Conservation (phyloP, 2,329 filamentous ascomycete genomes). For the Talaromyces islandicus region DNA sequence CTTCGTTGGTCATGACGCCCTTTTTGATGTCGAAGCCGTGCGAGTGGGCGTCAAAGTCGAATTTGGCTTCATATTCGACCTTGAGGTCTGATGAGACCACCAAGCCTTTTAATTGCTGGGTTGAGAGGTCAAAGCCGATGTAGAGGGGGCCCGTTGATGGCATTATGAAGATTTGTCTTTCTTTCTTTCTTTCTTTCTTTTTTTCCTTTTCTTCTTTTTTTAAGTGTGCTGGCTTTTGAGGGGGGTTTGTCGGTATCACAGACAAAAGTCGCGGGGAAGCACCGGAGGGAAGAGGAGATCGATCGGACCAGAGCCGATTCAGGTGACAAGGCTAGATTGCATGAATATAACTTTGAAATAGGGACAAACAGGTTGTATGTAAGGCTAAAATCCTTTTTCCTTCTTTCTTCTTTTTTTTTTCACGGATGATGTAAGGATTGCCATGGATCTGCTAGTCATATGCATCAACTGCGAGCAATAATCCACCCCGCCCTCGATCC, state of each 20-base stretch:
- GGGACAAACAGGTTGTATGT: not conserved
- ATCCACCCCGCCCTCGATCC: not conserved
- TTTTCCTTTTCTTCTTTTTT: not conserved
- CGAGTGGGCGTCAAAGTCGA: slow-evolving; percentile 89
- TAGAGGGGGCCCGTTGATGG: slow-evolving; percentile 56
- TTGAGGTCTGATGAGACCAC: slow-evolving; percentile 78
- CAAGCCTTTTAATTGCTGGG: slow-evolving; percentile 92
- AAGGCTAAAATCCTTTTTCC: too few relatives aligned
- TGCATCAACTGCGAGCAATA: not conserved
- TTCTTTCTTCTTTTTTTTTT: not conserved
- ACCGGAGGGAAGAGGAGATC: not conserved
- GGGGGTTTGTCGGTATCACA: not conserved
- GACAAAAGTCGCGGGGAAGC: not conserved
- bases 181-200: too few relatives aligned
- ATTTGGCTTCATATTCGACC: slow-evolving; percentile 77
- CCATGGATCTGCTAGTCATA: not conserved
- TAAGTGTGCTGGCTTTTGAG: not conserved
- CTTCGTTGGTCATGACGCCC: slow-evolving; percentile 76
- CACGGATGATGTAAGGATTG: not conserved
- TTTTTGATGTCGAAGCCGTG: slow-evolving; percentile 74
- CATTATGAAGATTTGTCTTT: not conserved
- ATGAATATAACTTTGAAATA: not conserved
- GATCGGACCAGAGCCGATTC: not conserved
- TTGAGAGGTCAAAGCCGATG: slow-evolving; percentile 91
- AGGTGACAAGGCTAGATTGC: not conserved